These are phyloP conservation scores for Pichia sp. DNA, from an alignment of 1,139 yeast species.

Conservation along the genomic window DNA sequence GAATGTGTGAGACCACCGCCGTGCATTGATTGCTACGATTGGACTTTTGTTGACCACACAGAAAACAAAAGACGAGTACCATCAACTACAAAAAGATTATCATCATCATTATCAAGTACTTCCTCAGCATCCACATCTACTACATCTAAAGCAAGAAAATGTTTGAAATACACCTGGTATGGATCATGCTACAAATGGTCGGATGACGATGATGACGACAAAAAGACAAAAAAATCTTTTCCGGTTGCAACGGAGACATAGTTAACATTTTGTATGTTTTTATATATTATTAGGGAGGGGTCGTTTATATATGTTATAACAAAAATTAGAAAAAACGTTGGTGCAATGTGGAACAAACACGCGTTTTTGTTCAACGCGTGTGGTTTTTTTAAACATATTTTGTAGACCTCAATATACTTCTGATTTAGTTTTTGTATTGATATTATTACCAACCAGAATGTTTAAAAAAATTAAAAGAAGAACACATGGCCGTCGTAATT, in stretches of 20 bases:
- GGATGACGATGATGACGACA: conserved; percentile 21
- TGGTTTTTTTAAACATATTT: not conserved
- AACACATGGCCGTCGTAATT: conserved; percentile 68
- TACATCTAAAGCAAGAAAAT: conserved; percentile 20
- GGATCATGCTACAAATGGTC: conserved; percentile 32
- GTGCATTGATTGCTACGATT: conserved; percentile 82
- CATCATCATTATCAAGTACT: conserved; percentile 9
- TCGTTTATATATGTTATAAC: not conserved
- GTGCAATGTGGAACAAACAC: not conserved
- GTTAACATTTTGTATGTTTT: not conserved
- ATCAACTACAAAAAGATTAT: not conserved
- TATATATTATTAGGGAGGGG: not conserved
- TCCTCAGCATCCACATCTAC: conserved; percentile 17
- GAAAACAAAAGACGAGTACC: conserved; percentile 25
- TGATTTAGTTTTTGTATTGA: not conserved
- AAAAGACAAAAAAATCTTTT: not conserved
- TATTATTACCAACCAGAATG: conserved; percentile 34
- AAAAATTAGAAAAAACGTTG: not conserved
- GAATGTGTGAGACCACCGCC: conserved; percentile 69
- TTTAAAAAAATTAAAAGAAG: conserved; percentile 71
- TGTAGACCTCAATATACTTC: not conserved
- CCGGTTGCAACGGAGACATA: not conserved
- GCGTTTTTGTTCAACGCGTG: not conserved
- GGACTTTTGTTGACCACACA: conserved; percentile 64
- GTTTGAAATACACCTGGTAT: conserved; percentile 32